Evolutionary conservation across 768 basidiomycete genomes (phyloP).

Genomic region (Cubamyces lactineus): DNA sequence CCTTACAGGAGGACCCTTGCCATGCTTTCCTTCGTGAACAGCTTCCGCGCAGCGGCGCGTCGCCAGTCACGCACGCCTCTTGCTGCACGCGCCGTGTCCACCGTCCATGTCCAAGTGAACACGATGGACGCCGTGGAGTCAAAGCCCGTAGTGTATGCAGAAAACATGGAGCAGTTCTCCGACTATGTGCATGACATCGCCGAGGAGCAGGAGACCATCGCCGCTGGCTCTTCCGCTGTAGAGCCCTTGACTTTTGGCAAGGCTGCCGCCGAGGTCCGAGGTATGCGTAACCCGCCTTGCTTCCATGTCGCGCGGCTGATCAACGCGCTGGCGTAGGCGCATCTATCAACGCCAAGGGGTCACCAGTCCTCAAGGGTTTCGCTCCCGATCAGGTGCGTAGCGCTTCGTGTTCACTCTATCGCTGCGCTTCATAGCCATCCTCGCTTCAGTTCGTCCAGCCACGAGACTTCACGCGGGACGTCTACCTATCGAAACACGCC

Average conservation of each 20-base stretch:
- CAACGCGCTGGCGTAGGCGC: not conserved
- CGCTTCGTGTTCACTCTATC: conserved; percentile 24
- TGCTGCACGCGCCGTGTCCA: conserved; percentile 8
- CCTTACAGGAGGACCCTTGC: not conserved
- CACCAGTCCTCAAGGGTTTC: conserved; percentile 30
- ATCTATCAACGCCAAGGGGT: not conserved
- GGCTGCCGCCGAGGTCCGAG: not conserved
- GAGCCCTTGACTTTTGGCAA: not conserved
- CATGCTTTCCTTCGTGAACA: conserved; percentile 20
- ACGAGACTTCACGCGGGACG: conserved; percentile 44
- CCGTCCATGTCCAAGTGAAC: not conserved
- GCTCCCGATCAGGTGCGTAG: conserved; percentile 17
- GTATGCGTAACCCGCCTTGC: too few species aligned
- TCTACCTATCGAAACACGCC: conserved; percentile 5
- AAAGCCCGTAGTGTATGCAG: not conserved
- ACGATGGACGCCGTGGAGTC: not conserved
- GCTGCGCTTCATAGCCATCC: not conserved
- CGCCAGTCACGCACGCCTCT: conserved; percentile 7
- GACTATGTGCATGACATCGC: not conserved
- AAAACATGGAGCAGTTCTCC: not conserved
- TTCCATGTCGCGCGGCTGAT: not conserved
- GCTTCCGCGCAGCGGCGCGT: conserved; percentile 21
- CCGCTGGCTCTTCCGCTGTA: not conserved
- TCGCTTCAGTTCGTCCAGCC: conserved; percentile 50
- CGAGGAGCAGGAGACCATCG: conserved; percentile 3